Conservation (phyloP, 1,284 basidiomycete genomes). For the Agaricales sp. region DNA sequence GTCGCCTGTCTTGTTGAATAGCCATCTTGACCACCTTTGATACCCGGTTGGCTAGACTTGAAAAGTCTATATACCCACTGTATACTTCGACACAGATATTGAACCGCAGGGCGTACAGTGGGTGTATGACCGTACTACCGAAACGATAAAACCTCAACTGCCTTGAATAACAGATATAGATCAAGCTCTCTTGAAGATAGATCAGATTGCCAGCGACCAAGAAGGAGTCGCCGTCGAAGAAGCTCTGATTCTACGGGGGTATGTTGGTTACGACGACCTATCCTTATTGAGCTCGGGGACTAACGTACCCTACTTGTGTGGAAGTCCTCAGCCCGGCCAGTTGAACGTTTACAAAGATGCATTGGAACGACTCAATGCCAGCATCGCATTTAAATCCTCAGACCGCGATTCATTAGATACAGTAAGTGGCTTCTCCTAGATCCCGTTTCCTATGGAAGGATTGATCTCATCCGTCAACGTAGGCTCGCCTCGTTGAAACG, state of each 20-base stretch:
- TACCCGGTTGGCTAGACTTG: constrained; percentile 63
- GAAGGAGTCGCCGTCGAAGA: constrained; percentile 73
- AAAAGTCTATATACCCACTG: constrained; percentile 70
- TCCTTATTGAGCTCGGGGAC: neutral
- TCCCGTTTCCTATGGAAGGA: neutral
- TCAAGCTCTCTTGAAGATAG: constrained; percentile 62
- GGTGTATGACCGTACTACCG: constrained; percentile 16
- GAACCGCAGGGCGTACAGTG: constrained; percentile 59
- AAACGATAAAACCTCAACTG: too few species aligned
- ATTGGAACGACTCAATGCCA: constrained; percentile 64
- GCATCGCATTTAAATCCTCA: constrained; percentile 63
- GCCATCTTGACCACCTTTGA: constrained; percentile 74
- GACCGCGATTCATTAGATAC: constrained; percentile 50
- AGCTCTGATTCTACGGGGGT: constrained; percentile 68
- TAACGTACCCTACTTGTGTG: too few species aligned
- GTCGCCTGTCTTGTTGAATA: constrained; percentile 16
- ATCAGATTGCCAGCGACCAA: constrained; percentile 64
- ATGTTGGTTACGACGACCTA: constrained; percentile 7
- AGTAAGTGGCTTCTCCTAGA: constrained; percentile 21
- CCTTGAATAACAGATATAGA: constrained; percentile 58
- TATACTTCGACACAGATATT: constrained; percentile 68
- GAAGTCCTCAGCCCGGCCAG: constrained; percentile 59
- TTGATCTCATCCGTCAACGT: neutral
- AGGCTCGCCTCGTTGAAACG: constrained; percentile 70
- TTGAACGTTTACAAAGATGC: constrained; percentile 57